Evolutionary conservation across 148 eudicot species (phyloP), one percentile per base, ranked within the genome.

Genomic region (Vaccinium darrowii): DNA sequence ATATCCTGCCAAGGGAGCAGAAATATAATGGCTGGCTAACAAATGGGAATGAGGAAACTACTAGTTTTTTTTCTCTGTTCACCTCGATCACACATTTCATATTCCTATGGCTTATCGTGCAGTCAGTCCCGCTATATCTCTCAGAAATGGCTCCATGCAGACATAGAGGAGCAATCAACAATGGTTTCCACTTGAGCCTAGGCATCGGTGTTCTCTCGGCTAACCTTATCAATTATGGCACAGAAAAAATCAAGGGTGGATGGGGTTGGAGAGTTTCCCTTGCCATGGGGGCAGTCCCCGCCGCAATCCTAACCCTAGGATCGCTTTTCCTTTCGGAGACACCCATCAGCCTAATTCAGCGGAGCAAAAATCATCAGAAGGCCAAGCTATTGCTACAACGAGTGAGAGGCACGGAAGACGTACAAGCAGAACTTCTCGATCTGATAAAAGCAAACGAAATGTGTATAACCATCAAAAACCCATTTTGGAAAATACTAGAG

Each of bases 251-350:
- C 51, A 57, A 60, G 63, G 71, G 71, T 4, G 71, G 82, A 21
- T 80, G 82, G 82, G 90, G 91, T 19, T 81, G 92, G 25, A 86
- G 86, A 78, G 21, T 56, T 51, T 76, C 90, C 33, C 87, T 91
- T 47, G 81, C 87, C 75, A 84, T 82, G 80, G 92, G 90, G 9
- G 82, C 82, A 36, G 51, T 39, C 27, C 82, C 82, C 0, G 71
- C 82, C 5, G 60, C 71, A 58, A 9, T 80, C 14, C 52, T 80
- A 39, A 80, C 71, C 49, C 16, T 80, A 57, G 82, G 82, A 18
- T 15, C 72, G 30, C 71, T 80, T 39, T 80, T 80, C 71, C 82
- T 80, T 15, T 50, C 82, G 11, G 71, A 80, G 23, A 80, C 82
- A 33, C 82, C 82, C 30, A 58, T 36, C 82, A 36, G 82, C 71